These are phyloP conservation scores for Camelina hispida DNA, from an alignment of 345 rosid species.

Conservation along the genomic window DNA sequence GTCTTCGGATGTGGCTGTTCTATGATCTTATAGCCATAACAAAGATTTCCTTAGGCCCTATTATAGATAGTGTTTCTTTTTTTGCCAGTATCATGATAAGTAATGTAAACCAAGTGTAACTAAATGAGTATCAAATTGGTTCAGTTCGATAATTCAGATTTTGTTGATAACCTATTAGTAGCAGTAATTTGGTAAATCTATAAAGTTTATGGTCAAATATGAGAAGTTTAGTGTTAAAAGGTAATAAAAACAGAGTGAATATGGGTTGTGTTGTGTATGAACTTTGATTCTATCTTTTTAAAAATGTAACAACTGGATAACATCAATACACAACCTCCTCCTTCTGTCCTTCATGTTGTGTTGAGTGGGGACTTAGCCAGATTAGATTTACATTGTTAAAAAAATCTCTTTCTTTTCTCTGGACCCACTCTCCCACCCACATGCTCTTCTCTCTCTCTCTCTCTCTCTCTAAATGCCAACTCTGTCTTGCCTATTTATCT, in stretches of 20 bases:
- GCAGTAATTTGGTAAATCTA: slow-evolving; percentile 15
- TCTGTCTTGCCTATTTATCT: slow-evolving; percentile 41
- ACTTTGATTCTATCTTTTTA: slow-evolving; percentile 32
- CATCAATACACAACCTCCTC: slow-evolving; percentile 46
- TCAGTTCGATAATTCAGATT: not conserved
- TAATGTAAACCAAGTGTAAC: slow-evolving; percentile 18
- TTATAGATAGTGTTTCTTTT: not conserved
- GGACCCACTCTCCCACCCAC: slow-evolving; percentile 43
- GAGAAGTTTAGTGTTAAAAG: not conserved
- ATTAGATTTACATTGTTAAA: slow-evolving; percentile 37
- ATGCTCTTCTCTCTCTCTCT: slow-evolving; percentile 37
- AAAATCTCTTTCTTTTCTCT: slow-evolving; percentile 15
- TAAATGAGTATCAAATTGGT: not conserved
- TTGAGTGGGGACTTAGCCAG: slow-evolving; percentile 45
- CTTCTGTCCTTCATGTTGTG: slow-evolving; percentile 40
- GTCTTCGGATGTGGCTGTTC: slow-evolving; percentile 35
- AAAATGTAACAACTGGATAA: slow-evolving; percentile 39
- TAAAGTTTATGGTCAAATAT: not conserved
- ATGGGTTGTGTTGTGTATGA: slow-evolving; percentile 37
- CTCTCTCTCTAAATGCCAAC: slow-evolving; percentile 16
- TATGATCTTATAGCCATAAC: slow-evolving; percentile 29
- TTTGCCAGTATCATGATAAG: not conserved
- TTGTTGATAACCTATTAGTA: not conserved
- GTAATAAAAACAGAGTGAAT: slow-evolving; percentile 31
- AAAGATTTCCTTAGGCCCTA: slow-evolving; percentile 21